These are phyloP conservation scores for Parachaetomium inaequale DNA, from an alignment of 495 filamentous ascomycete genomes.

Conservation along the genomic window DNA sequence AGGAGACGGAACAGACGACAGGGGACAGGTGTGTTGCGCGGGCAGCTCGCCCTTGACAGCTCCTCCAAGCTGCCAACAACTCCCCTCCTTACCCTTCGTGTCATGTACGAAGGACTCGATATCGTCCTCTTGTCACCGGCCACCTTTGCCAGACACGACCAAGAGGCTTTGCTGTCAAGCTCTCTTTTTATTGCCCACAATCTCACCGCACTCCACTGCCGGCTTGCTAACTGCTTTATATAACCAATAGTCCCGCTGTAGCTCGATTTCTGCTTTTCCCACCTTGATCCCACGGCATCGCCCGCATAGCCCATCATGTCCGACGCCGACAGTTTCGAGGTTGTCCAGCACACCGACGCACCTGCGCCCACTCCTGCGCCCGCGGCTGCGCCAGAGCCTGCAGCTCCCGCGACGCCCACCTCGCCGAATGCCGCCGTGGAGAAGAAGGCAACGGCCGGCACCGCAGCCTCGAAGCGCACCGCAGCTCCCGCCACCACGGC, in stretches of 20 bases:
- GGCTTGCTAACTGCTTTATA: slow-evolving; percentile 1
- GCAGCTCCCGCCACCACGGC: slow-evolving; percentile 17
- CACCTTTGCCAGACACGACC: background rate
- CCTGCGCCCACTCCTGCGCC: slow-evolving; percentile 31
- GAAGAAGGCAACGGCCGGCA: slow-evolving; percentile 27
- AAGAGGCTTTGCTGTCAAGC: background rate
- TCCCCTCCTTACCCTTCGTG: background rate
- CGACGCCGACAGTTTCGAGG: slow-evolving; percentile 43
- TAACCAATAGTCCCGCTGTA: background rate
- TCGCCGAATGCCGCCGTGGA: slow-evolving; percentile 33
- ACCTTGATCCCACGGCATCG: background rate
- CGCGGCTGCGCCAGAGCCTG: slow-evolving; percentile 13
- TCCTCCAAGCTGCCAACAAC: background rate
- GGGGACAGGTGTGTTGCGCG: slow-evolving; percentile 12
- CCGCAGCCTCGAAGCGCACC: slow-evolving; percentile 32
- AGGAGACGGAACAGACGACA: background rate
- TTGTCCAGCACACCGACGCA: slow-evolving; percentile 40
- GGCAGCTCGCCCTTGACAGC: background rate
- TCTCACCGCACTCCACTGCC: slow-evolving; percentile 5
- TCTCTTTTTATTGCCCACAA: slow-evolving; percentile 12
- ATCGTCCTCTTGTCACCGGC: background rate
- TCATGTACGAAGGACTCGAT: background rate
- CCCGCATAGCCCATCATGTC: slow-evolving; percentile 38
- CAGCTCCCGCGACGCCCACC: slow-evolving; percentile 18
- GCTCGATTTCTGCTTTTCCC: background rate